Base-by-base conservation (phyloP, 768 basidiomycete species). In the Pisolithus sp. region DNA sequence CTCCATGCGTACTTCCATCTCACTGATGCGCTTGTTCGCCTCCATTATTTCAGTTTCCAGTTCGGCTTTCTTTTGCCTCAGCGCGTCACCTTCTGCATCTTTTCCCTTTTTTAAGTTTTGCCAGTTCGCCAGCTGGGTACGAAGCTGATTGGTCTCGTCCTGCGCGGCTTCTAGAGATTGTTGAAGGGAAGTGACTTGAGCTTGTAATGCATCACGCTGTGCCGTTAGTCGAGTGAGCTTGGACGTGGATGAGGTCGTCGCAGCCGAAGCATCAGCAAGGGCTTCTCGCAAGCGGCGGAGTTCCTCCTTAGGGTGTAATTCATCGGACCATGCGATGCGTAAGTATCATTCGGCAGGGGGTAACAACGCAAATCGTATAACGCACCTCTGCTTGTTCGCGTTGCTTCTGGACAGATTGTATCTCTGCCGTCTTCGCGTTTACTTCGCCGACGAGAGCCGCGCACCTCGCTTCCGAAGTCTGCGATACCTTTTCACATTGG, bases 111-210 rank as follows among this genome's bases (percentile, higher is more conserved):
- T 88, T 17, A 87, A 65, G 24, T 65, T 75, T 59, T 85, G 75
- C 85, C 85, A 88, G 59, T 83, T 80, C 39, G 78, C 77, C 8
- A 89, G 68, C 57, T 90, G 87, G 15, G 76, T 75, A 46, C 77
- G 75, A 36, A 88, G 69, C 39, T 84, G 77, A 5, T 68, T 66
- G 45, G 76, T 77, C 9, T 74, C 73, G 6, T 80, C 77, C 53
- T 80, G 77, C 21, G 80, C 73, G 38, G 86, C 84, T 39, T 79
- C 76, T 49, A 82, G 77, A 31, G 71, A 62, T 42, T 74, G 75
- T 53, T 83, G 75, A 36, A 87, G 72, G 28, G 84, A 82, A 0
- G 71, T 67, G 38, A 75, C 71, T 46, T 74, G 73, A 20, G 77
- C 71, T 42, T 78, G 73, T 18, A 80, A 71, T 34, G 77, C 76